A percentile compares a stretch with the other conserved stretches of the same genome.
These are phyloP conservation scores for Aspergillus sp. DNA, from an alignment of 2,329 filamentous ascomycete genomes.

Conservation along the genomic window DNA sequence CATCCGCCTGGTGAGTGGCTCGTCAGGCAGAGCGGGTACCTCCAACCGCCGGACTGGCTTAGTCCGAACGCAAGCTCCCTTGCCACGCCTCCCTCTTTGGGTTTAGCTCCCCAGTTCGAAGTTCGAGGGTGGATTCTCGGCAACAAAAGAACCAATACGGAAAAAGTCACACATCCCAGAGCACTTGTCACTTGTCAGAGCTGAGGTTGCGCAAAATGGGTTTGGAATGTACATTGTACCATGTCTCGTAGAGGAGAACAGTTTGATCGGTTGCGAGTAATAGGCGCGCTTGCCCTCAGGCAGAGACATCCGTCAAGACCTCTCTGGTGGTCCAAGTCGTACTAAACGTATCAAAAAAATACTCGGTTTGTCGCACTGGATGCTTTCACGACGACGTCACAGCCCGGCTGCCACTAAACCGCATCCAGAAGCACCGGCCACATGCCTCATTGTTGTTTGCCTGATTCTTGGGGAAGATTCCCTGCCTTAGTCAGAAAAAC, in stretches of 20 bases:
- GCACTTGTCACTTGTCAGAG: neutral
- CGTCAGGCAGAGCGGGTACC: conserved; percentile 16
- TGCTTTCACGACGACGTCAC: conserved; percentile 36
- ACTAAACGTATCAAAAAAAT: neutral
- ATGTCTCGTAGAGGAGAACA: neutral
- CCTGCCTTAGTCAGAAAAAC: neutral
- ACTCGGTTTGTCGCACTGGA: conserved; percentile 8
- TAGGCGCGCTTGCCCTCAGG: neutral
- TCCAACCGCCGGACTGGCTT: conserved; percentile 21
- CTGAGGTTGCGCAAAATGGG: neutral
- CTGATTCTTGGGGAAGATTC: conserved; percentile 9
- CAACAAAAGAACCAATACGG: neutral
- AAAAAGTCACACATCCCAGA: no score
- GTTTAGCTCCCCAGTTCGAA: neutral
- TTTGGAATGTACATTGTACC: neutral
- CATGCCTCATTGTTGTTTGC: neutral
- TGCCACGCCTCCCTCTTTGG: conserved; percentile 9
- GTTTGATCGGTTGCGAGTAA: neutral
- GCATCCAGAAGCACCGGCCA: conserved; percentile 14
- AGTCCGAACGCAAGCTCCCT: conserved; percentile 18
- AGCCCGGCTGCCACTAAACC: conserved; percentile 17
- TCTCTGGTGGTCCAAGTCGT: no score
- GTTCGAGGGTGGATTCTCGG: neutral
- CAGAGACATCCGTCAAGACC: no score
- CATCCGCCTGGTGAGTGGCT: neutral